phyloP scores from a whole-genome alignment of 1,139 yeast species.

The Blastobotrys buckinghamii region DNA sequence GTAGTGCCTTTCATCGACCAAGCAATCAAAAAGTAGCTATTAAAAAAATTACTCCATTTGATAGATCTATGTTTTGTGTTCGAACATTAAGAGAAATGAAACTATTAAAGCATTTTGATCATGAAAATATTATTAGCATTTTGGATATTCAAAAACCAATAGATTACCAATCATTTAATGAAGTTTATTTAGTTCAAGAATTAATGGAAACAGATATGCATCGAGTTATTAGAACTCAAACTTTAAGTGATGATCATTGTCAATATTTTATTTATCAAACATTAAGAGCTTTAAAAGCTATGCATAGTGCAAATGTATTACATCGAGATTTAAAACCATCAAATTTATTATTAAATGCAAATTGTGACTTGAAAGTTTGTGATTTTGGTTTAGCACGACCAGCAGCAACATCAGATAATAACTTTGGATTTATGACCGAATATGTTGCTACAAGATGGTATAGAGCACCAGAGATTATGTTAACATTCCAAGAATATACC shows the following conservation, averaged over 20 bases:
- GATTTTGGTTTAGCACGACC: constrained; percentile 90
- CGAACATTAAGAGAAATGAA: constrained; percentile 88
- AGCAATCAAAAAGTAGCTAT: constrained; percentile 89
- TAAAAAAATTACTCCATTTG: constrained; percentile 91
- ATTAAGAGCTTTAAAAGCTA: constrained; percentile 78
- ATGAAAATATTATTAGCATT: constrained; percentile 87
- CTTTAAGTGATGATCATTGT: constrained; percentile 82
- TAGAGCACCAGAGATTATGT: constrained; percentile 95
- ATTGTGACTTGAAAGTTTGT: constrained; percentile 90
- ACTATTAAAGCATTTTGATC: constrained; percentile 77
- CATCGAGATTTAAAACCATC: constrained; percentile 94
- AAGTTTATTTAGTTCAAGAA: constrained; percentile 90
- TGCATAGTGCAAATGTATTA: constrained; percentile 86
- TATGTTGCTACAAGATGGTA: constrained; percentile 98
- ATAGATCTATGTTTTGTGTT: constrained; percentile 83
- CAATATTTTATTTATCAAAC: constrained; percentile 92
- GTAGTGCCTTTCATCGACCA: constrained; percentile 87
- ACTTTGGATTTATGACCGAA: constrained; percentile 81
- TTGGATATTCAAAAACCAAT: constrained; percentile 87
- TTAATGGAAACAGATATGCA: constrained; percentile 95
- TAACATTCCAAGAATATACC: constrained; percentile 87
- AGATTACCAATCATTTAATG: constrained; percentile 67
- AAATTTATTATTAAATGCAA: constrained; percentile 77
- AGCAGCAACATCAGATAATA: constrained; percentile 48
- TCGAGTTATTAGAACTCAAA: constrained; percentile 81